Conservation (phyloP, 2,329 filamentous ascomycete genomes). For the Botrytis elliptica region DNA sequence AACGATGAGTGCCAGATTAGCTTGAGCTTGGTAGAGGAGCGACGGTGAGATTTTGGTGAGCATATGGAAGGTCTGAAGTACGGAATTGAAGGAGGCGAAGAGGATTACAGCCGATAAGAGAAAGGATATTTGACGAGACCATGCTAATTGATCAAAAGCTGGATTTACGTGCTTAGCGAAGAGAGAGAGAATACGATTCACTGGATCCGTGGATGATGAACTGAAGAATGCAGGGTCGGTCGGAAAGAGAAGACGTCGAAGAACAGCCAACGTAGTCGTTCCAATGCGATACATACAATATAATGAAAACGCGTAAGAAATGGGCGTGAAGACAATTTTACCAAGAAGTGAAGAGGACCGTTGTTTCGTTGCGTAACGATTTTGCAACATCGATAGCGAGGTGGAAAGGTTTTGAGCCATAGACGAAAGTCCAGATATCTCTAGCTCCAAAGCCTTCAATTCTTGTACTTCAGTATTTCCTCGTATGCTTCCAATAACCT, state of each 20-base stretch:
- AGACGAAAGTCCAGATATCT: slow-evolving; percentile 75
- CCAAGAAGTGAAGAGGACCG: slow-evolving; percentile 68
- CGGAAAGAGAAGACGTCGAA: slow-evolving; percentile 52
- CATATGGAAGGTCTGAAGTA: slow-evolving; percentile 80
- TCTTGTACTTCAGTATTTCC: slow-evolving; percentile 60
- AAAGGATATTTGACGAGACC: slow-evolving; percentile 84
- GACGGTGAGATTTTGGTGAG: slow-evolving; percentile 75
- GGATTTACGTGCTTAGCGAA: slow-evolving; percentile 83
- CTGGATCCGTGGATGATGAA: slow-evolving; percentile 72
- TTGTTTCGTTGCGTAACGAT: slow-evolving; percentile 60
- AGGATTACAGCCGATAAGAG: slow-evolving; percentile 80
- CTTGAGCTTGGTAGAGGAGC: slow-evolving; percentile 67
- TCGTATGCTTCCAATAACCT: slow-evolving; percentile 70
- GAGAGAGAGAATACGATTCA: slow-evolving; percentile 78
- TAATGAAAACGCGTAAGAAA: slow-evolving; percentile 67
- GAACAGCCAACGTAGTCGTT: slow-evolving; percentile 66
- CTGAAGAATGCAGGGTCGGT: slow-evolving; percentile 42
- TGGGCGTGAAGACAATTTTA: slow-evolving; percentile 58
- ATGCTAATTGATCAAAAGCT: slow-evolving; percentile 75
- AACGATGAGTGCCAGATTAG: slow-evolving; percentile 75
- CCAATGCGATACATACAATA: slow-evolving; percentile 85
- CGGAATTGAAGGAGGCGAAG: slow-evolving; percentile 75
- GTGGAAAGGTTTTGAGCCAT: slow-evolving; percentile 73
- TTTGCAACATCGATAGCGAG: slow-evolving; percentile 62
- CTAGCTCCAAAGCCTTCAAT: slow-evolving; percentile 63